Base-by-base conservation (phyloP, 2,329 filamentous ascomycete genomes). In the Ilyonectria destructans region DNA sequence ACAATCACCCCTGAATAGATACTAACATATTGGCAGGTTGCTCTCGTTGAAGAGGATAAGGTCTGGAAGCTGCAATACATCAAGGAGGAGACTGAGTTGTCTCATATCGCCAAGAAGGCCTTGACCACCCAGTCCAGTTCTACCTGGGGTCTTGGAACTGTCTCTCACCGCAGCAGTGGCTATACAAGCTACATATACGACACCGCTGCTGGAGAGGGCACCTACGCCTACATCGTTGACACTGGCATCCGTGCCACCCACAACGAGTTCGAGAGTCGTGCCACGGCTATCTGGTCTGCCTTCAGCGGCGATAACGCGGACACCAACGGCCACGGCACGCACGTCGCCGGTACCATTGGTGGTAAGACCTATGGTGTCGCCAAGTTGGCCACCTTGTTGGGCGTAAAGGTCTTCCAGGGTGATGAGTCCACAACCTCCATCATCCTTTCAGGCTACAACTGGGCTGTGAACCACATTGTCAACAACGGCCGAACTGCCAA, bases 181-280 rank as follows among this genome's bases (percentile, higher is more conserved):
- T 74, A 62, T 26, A 74, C 68, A 17, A 75, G 69, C 59, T 90
- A 89, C 76, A 77, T 85, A 56, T 89, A 87, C 69, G 86, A 89
- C 75, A 80, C 80, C 62, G 80, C 79, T 19, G 85, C 85, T 49
- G 75, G 75, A 12, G 54, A 59, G 52, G 85, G 84, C 43, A 87
- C 87, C 71, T 90, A 87, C 35, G 86, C 85, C 52, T 92, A 88
- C 77, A 79, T 92, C 23, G 85, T 92, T 54, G 90, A 92, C 78
- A 91, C 89, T 5, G 90, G 90, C 72, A 87, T 92, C 71, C 81
- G 80, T 54, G 80, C 81, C 23, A 82, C 84, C 6, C 90, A 92
- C 79, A 73, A 74, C 40, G 84, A 89, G 75, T 89, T 87, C 73
- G 81, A 84, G 73, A 85, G 85, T 43, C 85, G 88, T 61, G 88